Evolutionary conservation across 2,329 filamentous ascomycete species (phyloP), one percentile per base, ranked within the genome.

Genomic region (Chaetoscypha palmicola): DNA sequence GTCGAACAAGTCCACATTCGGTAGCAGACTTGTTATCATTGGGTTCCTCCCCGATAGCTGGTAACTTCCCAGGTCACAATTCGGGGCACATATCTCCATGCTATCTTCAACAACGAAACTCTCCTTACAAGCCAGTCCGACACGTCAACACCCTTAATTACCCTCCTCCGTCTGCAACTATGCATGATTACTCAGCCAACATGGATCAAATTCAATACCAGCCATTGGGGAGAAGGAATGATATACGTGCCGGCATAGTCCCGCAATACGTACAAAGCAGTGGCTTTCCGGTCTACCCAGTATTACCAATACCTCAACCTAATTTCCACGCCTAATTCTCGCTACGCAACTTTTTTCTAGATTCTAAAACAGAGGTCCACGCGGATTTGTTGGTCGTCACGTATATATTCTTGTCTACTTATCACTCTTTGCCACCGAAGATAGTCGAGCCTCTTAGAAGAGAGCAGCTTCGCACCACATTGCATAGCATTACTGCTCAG

Each of bases 61-160:
- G 59, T 1, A 58, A 59, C 9, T 60, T 56, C 37, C 52, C 62
- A 57, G 68, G 70, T 43, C 68, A 74, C 47, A 76, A 72, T 50
- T 70, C 76, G 10, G 67, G 70, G 30, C 70, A 67, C 35, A 58
- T 59, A 17, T 97, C 92, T 23, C 91, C 91, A 9, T 79, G 87
- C 58, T 94, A 94, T 65, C 72, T 96, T 28, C 84, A 86, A 58
- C 87, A 95, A 62, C 79, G 92, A 45, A 82, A 86, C 51, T 97
- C 91, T 43, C 92, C 92, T 2, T 97, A 97, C 66, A 86, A 88
- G 51, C 91, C 91, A 1, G 83, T 96, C 30, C 84, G 90, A 41
- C 78, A 87, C 48, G 87, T 96, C 47, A 89, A 92, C 55, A 94
- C 88, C 1, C 76, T 97, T n/a, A 72, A 96, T 22, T 88, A 92